These are phyloP conservation scores for Amanita rimosa DNA, from an alignment of 768 basidiomycete genomes.

Conservation along the genomic window DNA sequence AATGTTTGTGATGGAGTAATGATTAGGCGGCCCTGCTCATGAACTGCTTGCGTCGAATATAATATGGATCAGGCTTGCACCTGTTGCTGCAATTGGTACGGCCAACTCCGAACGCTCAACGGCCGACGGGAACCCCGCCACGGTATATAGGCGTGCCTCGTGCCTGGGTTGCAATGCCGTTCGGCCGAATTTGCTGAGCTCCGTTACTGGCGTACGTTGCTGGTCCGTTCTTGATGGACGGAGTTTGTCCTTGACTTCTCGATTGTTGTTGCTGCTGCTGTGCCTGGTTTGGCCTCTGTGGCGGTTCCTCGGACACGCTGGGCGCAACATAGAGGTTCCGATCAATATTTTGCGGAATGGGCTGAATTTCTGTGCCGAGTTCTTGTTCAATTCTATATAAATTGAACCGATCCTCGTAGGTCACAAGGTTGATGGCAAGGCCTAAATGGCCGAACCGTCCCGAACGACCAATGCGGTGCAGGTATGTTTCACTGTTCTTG, in stretches of 20 bases:
- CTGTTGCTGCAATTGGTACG: background rate
- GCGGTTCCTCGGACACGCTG: constrained; percentile 31
- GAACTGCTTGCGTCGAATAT: background rate
- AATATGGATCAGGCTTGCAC: background rate
- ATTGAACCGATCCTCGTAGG: constrained; percentile 96
- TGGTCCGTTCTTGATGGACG: constrained; percentile 12
- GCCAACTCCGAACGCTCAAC: constrained; percentile 15
- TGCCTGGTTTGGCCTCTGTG: constrained; percentile 18
- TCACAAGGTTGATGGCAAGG: constrained; percentile 95
- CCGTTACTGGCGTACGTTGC: constrained; percentile 27
- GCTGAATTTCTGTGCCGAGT: constrained; percentile 94
- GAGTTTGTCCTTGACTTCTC: constrained; percentile 6
- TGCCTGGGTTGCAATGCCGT: constrained; percentile 12
- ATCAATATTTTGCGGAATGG: constrained; percentile 89
- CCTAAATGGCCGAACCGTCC: constrained; percentile 97
- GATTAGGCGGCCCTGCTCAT: constrained; percentile 1
- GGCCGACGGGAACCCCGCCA: constrained; percentile 23
- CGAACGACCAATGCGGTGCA: constrained; percentile 96
- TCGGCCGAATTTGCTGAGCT: constrained; percentile 13
- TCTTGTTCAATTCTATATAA: constrained; percentile 98
- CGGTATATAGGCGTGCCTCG: constrained; percentile 24
- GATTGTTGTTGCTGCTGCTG: constrained; percentile 18
- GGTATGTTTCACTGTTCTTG: constrained; percentile 97
- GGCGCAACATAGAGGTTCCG: constrained; percentile 90
- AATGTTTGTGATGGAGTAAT: constrained; percentile 1